phyloP scores from a whole-genome alignment of 306 rosid species.

The Vigna angularis region DNA sequence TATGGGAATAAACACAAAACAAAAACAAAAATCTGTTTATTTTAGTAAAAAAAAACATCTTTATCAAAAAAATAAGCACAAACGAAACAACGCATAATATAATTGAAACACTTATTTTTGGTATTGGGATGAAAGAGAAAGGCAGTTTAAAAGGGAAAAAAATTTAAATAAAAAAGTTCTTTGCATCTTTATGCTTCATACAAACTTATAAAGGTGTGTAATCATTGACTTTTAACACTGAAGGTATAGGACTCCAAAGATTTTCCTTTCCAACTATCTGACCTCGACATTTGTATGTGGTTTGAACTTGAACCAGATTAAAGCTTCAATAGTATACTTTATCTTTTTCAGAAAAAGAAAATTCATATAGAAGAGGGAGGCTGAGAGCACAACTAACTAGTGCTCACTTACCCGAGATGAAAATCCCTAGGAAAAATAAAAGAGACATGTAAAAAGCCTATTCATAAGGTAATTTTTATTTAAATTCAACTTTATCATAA shows the following conservation, averaged over 20 bases:
- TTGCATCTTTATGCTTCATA: neutral
- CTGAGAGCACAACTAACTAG: too few species aligned
- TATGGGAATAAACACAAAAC: too few species aligned
- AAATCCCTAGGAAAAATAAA: too few species aligned
- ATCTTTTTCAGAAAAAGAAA: neutral
- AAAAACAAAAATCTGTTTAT: too few species aligned
- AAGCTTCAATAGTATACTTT: slow-evolving; percentile 1
- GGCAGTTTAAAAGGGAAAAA: neutral
- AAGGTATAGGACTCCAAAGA: slow-evolving; percentile 9
- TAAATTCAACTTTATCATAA: slow-evolving; percentile 31
- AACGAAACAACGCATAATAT: too few species aligned
- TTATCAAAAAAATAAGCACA: too few species aligned
- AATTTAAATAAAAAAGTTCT: neutral
- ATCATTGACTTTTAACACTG: neutral
- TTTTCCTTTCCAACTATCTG: slow-evolving; percentile 17
- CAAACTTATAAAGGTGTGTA: neutral
- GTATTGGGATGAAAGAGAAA: too few species aligned
- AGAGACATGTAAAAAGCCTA: neutral
- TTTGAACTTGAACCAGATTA: slow-evolving; percentile 37
- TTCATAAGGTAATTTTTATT: neutral
- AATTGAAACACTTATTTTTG: too few species aligned
- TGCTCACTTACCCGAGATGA: too few species aligned
- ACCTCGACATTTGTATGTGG: slow-evolving; percentile 9
- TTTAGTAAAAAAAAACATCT: too few species aligned
- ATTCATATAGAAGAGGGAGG: neutral